A percentile compares a stretch with the other conserved stretches of the same genome.
Evolutionary conservation across 176 grass and related monocot species (phyloP).

Genomic region (Aegilops sharonensis): DNA sequence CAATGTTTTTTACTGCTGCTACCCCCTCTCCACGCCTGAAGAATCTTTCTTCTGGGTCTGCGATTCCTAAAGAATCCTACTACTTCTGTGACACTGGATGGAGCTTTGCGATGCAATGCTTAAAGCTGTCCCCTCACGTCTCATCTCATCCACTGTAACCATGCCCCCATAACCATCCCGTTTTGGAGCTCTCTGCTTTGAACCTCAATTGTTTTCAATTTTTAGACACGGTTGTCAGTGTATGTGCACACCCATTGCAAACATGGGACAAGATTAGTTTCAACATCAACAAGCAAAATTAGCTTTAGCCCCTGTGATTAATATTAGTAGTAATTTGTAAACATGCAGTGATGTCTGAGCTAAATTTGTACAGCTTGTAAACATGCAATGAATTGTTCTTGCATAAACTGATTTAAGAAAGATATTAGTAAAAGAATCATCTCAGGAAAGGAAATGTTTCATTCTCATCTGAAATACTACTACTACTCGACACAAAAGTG

Average conservation of each 20-base stretch:
- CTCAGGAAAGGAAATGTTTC: not conserved
- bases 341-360: not conserved
- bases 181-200: not conserved
- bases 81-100: not conserved
- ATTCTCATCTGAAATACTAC: not conserved
- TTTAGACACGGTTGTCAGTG: no score
- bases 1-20: not conserved
- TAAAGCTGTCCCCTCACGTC: conserved; percentile 16
- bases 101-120: conserved; percentile 5
- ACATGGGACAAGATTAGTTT: not conserved
- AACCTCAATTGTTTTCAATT: not conserved
- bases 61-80: conserved; percentile 24
- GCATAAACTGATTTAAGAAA: not conserved
- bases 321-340: no score
- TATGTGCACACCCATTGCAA: not conserved
- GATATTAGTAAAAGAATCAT: no score
- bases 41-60: not conserved
- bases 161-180: not conserved
- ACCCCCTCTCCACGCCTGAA: conserved; percentile 10
- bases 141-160: not conserved
- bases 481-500: not conserved
- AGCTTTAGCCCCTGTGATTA: no score
- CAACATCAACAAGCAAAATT: not conserved
- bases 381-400: not conserved
- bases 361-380: no score